Base-by-base conservation (phyloP, 129 eudicot genomes). In the Centaurea solstitialis region DNA sequence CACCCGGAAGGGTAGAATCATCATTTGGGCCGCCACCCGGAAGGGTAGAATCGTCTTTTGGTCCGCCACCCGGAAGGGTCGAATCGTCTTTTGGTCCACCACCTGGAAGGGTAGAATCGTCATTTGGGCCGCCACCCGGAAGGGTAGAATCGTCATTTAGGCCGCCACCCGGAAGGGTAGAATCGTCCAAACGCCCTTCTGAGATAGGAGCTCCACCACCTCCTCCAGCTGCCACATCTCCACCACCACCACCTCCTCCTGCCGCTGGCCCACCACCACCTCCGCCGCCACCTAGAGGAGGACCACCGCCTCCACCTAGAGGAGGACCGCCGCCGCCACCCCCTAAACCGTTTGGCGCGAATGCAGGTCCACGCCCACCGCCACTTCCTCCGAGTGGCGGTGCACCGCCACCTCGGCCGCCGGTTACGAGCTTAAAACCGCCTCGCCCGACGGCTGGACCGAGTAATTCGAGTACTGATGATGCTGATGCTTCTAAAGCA, bases 311-410 rank as follows among this genome's bases (percentile, higher is more conserved):
- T 4, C 87, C 87, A 40, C 83, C 84, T 18, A 80, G 86, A 66
- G 77, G 80, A 50, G 89, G 86, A 20, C 93, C 90, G 15, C 87
- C 87, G 13, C 87, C 92, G 7, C 87, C 87, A 40, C 83, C 84
- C n/a, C 85, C 87, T 66, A 67, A 76, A 75, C 82, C 89, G n/a
- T 50, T 3, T 28, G 69, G 62, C 62, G 21, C n/a, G 7, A 73
- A 47, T 73, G 76, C 85, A 7, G 90, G 90, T 78, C 92, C 92
- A 72, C 89, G 86, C 33, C 91, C 95, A 9, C 98, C 96, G 10
- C 93, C 96, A 9, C 98, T 93, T 10, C 93, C 96, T 41, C 97
- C 91, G 18, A 92, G 89, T 1, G 66, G 66, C 10, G 74, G 81
- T 70, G 43, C 77, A 28, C 59, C 78, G 40, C 86, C 78, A 2